These are phyloP conservation scores for Fusarium falciforme DNA, from an alignment of 2,329 filamentous ascomycete species.

Conservation along the genomic window DNA sequence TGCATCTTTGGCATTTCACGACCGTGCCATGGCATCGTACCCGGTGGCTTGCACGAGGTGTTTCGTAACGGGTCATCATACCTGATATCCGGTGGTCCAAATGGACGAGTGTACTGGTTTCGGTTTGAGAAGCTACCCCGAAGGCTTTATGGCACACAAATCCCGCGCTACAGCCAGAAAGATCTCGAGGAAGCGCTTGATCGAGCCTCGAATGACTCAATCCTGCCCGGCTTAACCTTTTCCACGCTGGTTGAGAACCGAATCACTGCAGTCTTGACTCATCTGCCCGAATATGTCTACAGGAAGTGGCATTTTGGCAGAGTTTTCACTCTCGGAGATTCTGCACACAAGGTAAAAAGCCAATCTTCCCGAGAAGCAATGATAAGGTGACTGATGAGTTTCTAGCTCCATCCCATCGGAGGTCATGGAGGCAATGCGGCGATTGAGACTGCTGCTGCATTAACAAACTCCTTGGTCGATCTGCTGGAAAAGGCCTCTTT, in stretches of 20 bases:
- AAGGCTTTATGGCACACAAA: slow-evolving; percentile 2
- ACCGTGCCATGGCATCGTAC: not conserved
- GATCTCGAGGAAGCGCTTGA: not conserved
- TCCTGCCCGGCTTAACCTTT: slow-evolving; percentile 8
- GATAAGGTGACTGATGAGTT: not conserved
- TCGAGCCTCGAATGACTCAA: not conserved
- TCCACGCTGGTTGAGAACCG: slow-evolving; percentile 16
- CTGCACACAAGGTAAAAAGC: slow-evolving; percentile 52
- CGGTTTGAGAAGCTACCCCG: slow-evolving; percentile 6
- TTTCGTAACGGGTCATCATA: slow-evolving; percentile 1
- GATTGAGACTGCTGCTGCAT: slow-evolving; percentile 15
- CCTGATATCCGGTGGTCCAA: slow-evolving; percentile 2
- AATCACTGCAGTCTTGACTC: slow-evolving; percentile 45
- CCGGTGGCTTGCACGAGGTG: not conserved
- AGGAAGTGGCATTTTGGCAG: slow-evolving; percentile 53
- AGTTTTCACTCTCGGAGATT: slow-evolving; percentile 54
- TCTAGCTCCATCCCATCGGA: slow-evolving; percentile 7
- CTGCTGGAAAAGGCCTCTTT: not conserved
- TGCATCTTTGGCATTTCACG: slow-evolving; percentile 24
- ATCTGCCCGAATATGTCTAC: slow-evolving; percentile 52
- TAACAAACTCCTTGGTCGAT: not conserved
- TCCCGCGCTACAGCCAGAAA: slow-evolving; percentile 9
- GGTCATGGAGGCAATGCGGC: slow-evolving; percentile 22
- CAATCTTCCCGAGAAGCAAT: not conserved
- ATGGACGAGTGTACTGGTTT: slow-evolving; percentile 55